Conservation (phyloP, 169 alveolate species). For the Perkinsus chesapeaki region DNA sequence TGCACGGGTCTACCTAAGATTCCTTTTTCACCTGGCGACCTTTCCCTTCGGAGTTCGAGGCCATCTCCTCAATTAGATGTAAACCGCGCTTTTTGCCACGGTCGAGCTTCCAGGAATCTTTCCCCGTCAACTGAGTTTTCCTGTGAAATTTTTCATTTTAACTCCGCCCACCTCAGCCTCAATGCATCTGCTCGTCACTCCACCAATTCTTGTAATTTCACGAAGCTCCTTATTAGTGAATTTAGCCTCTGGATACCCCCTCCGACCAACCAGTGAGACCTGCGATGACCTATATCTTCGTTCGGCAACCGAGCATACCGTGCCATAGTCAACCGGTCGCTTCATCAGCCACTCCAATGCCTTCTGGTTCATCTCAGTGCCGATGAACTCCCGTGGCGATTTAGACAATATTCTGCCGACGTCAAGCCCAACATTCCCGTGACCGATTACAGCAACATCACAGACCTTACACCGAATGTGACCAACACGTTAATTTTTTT, state of each 20-base stretch:
- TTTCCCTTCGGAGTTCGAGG: background rate
- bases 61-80: background rate
- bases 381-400: background rate
- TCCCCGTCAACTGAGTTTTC: background rate
- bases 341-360: conserved; percentile 3
- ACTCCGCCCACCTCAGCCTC: background rate
- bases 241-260: conserved; percentile 20
- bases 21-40: background rate
- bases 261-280: conserved; percentile 14
- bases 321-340: background rate
- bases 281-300: too few relatives aligned
- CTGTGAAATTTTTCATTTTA: background rate
- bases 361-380: conserved; percentile 8
- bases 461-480: conserved; percentile 1
- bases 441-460: conserved; percentile 39
- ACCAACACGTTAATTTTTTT: background rate
- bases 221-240: conserved; percentile 27
- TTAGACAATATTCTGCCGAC: conserved; percentile 43
- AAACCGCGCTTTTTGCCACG: background rate
- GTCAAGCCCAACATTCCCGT: conserved; percentile 65
- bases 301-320: too few relatives aligned
- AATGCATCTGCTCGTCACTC: background rate
- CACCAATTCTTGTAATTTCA: background rate
- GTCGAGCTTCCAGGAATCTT: background rate
- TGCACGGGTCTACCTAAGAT: too few relatives aligned